Conservation (phyloP, 2,329 filamentous ascomycete species). For the Nannizzia gypsea region DNA sequence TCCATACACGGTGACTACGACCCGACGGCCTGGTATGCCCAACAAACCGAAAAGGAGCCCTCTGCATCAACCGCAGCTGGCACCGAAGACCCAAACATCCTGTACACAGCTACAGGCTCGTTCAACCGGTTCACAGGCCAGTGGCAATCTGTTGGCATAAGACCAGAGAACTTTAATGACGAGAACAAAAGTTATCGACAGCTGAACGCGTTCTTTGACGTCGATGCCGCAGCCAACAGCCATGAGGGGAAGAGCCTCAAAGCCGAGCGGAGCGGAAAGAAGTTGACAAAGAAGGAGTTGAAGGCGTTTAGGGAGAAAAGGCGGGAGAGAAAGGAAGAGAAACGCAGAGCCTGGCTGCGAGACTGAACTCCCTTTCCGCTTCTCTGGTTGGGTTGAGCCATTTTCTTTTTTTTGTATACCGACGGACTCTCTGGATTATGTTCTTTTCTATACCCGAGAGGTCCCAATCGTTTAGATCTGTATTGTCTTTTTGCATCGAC, state of each 20-base stretch:
- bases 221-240: conserved; percentile 81
- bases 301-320: conserved; percentile 88
- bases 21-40: conserved; percentile 86
- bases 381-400: too few species aligned
- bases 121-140: conserved; percentile 88
- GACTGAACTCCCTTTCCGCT: conserved; percentile 46
- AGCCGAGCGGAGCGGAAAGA: conserved; percentile 77
- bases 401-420: background rate
- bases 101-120: conserved; percentile 57
- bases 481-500: background rate
- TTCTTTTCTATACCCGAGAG: background rate
- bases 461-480: background rate
- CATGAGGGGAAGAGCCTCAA: conserved; percentile 86
- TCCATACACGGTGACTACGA: conserved; percentile 95
- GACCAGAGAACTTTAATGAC: conserved; percentile 67
- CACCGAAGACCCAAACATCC: conserved; percentile 32
- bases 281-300: conserved; percentile 71
- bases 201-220: conserved; percentile 91
- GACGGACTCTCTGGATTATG: background rate
- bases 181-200: conserved; percentile 79
- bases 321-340: conserved; percentile 83
- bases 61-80: conserved; percentile 23
- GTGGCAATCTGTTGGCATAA: conserved; percentile 58
- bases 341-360: conserved; percentile 76
- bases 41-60: conserved; percentile 33